A percentile compares a stretch with the other conserved stretches of the same genome.
Evolutionary conservation across 2,329 filamentous ascomycete genomes (phyloP).

Genomic region (Penicillium sp.): DNA sequence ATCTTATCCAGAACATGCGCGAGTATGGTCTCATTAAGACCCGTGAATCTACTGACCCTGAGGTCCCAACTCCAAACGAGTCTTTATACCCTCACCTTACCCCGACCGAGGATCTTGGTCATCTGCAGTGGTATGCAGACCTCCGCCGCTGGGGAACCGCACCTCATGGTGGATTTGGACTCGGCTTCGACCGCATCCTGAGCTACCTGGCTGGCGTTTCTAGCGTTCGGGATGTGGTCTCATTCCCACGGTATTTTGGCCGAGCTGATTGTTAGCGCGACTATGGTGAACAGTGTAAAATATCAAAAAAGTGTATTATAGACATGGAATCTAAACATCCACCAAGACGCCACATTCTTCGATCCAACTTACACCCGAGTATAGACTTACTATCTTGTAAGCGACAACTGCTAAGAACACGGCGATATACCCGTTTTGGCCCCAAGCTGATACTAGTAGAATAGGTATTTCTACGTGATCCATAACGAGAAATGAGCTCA

Average conservation of each 20-base stretch:
- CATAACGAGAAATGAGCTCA: too few species aligned
- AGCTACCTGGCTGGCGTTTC: conserved; percentile 80
- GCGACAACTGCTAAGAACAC: too few species aligned
- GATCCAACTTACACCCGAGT: neutral
- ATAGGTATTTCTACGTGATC: too few species aligned
- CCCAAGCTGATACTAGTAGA: too few species aligned
- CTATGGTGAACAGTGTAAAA: conserved; percentile 16
- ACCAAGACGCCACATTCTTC: neutral
- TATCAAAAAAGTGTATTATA: conserved; percentile 24
- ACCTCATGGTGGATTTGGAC: conserved; percentile 86
- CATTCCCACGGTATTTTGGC: conserved; percentile 75
- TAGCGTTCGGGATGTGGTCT: conserved; percentile 82
- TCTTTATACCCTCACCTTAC: conserved; percentile 41
- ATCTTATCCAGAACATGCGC: conserved; percentile 72
- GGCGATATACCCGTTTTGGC: too few species aligned
- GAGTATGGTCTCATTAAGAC: conserved; percentile 63
- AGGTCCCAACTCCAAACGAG: conserved; percentile 17
- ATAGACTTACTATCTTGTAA: too few species aligned
- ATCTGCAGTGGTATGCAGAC: conserved; percentile 84
- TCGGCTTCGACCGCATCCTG: conserved; percentile 86
- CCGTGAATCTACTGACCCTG: conserved; percentile 22
- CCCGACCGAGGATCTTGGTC: conserved; percentile 48
- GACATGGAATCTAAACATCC: neutral
- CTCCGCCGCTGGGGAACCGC: conserved; percentile 88
- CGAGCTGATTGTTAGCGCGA: conserved; percentile 54